Evolutionary conservation across 768 basidiomycete genomes (phyloP), one percentile per base, ranked within the genome.

Genomic region (Suillus sp.): DNA sequence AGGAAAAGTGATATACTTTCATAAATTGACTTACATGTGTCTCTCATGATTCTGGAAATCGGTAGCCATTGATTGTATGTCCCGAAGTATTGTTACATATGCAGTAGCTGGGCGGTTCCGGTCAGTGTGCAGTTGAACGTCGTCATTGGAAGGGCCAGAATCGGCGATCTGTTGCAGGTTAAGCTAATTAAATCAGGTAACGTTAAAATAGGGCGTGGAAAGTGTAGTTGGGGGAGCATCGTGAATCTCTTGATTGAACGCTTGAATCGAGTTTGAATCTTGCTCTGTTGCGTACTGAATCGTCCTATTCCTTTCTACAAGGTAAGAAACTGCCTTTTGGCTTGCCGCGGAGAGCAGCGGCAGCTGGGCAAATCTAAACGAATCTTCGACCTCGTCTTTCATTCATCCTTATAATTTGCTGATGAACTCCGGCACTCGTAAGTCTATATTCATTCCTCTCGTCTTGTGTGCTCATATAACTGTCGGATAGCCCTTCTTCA

Each of bases 1-100:
- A 59, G 47, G 67, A 37, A 51, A 51, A 48, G 35, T 37, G 59
- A 50, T 53, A 43, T 59, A 48, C 50, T 67, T 51, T 45, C 58
- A 58, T 43, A n/a, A 42, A 27, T 48, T 58, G 55, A 57, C 56
- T 40, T 43, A 32, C 27, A 48, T 42, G 40, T 60, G 57, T 62
- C 27, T 58, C n/a, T 48, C 11, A 54, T 61, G 50, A 61, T 56
- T 58, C 25, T 61, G 34, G 51, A 59, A 40, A 57, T 27, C 27
- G 25, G 56, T 57, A 27, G 25, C 9, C 25, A 57, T 57, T 25
- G 35, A 56, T 56, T 56, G 35, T 56, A 56, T 27, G 16, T 9
- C 16, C 45, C 25, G 27, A 38, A 22, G 34, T 54, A 35, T 37
- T 35, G 51, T 11, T 30, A 32, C n/a, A 16, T 25, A 22, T 37